Evolutionary conservation across 169 alveolate species (phyloP), one percentile per base, ranked within the genome.

Genomic region (Babesia caballi): DNA sequence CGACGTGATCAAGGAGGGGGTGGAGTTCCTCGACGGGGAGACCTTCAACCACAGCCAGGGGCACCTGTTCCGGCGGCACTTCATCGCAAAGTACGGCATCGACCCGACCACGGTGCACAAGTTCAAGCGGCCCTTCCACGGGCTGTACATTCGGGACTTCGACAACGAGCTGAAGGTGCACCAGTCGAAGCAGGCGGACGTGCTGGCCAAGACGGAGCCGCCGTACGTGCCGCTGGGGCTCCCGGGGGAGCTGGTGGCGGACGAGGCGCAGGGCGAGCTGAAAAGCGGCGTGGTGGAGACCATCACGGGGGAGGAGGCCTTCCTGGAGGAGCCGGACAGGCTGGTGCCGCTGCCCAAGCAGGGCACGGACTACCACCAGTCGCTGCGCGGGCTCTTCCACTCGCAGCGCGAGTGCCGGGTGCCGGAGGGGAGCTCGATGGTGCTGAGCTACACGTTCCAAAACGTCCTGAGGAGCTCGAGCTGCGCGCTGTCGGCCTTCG

Each of bases 21-120:
- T 81, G 47, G 83, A 69, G 63, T 81, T 81, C 50, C 69, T 81
- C 21, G 88, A 81, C 66, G 77, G 82, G 5, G 83, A 69, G 54
- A 61, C 69, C 21, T 59, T 81, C 36, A 70, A 81, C 67, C 80
- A 72, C 52, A 40, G 42, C 19, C 59, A 65, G 21, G 70, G 68
- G 12, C 66, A 60, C 60, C 51, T 81, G 23, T 69, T 70, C 53
- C 44, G 77, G 42, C 40, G 82, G 27, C 82, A 81, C 51, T 70
- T 81, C 36, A 54, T 71, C 49, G 51, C 59, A 32, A 72, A 63
- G 42, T 72, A 81, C 71, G 80, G 74, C 9, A 57, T 81, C 21
- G 66, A 81, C 28, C 87, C 82, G 38, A 61, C 49, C 12, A 53
- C 70, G 25, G 76, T 67, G n/a, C 44, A 67, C 46, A 77, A 66